Evolutionary conservation across 192 early-diverging fungal species (phyloP), one percentile per base, ranked within the genome.

Genomic region (Mortierella alpina): DNA sequence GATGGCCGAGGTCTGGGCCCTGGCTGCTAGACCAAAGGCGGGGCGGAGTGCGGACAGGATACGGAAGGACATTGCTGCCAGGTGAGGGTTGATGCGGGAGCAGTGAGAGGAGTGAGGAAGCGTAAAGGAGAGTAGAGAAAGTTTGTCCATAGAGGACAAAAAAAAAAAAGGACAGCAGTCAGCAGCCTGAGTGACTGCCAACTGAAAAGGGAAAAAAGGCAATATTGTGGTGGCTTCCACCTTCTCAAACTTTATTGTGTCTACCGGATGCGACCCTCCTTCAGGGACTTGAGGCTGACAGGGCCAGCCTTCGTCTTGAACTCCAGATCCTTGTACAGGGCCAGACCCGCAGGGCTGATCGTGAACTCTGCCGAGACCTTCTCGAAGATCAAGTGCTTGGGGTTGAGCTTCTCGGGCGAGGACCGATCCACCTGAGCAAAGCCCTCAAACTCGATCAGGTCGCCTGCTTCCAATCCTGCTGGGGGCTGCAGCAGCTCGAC

Each of bases 381-480:
- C 75, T 89, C 89, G 72, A 88, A 92, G 50, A 92, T 81, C 71
- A 91, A 83, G 44, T 90, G 85, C 64, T 91, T 91, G 45, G 89
- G 89, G 68, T 91, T 92, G 59, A 92, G 66, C 59, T 81, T 75
- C 65, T 85, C 85, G 51, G 82, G 88, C 10, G 82, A 84, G 17
- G 76, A 65, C 12, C 81, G 66, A 31, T 75, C 61, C 2, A 63
- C 79, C 40, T 71, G 60, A 31, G 51, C 80, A 59, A 73, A 91
- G 5, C 90, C 90, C 57, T 90, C 83, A 74, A 85, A 90, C 39
- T 73, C 55, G 40, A 92, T 83, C 44, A 68, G 3, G 31, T 92
- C 90, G 46, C 90, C 90, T 60, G 83, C 61, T 51, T 87, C 79
- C 20, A 86, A 60, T 65, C 68, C 86, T 22, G 70, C 68, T 51